phyloP scores from a whole-genome alignment of 331 rosid genomes.

The Stylosanthes scabra region DNA sequence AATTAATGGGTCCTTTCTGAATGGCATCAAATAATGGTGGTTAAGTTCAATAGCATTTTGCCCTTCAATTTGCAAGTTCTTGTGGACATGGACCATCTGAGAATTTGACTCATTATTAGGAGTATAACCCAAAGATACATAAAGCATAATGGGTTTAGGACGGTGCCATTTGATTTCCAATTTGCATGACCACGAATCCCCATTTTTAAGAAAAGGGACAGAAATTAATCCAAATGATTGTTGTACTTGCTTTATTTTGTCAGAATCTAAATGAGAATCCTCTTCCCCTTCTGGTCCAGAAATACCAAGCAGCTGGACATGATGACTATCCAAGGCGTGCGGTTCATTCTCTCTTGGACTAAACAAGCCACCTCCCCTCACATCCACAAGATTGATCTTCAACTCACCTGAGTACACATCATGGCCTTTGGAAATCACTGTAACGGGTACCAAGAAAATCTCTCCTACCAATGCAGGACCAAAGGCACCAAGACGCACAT shows the following conservation, averaged over 20 bases:
- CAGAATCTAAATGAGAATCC: constrained; percentile 59
- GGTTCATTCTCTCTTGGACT: constrained; percentile 89
- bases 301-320: constrained; percentile 91
- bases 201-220: constrained; percentile 78
- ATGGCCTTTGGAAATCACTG: constrained; percentile 78
- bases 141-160: constrained; percentile 92
- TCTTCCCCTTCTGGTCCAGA: constrained; percentile 78
- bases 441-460: constrained; percentile 82
- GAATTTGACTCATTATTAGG: constrained; percentile 58
- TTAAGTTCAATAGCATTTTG: constrained; percentile 65
- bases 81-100: constrained; percentile 83
- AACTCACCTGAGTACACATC: constrained; percentile 80
- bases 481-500: constrained; percentile 71
- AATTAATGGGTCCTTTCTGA: constrained; percentile 76
- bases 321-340: constrained; percentile 64
- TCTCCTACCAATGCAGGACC: constrained; percentile 94
- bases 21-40: constrained; percentile 78
- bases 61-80: constrained; percentile 96
- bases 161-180: constrained; percentile 97
- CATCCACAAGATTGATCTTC: constrained; percentile 97
- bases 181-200: constrained; percentile 91
- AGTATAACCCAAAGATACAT: constrained; percentile 81
- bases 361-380: constrained; percentile 88
- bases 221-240: constrained; percentile 89
- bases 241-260: constrained; percentile 76